A percentile compares a stretch with the other conserved stretches of the same genome.
These are phyloP conservation scores for Alternaria longipes DNA, from an alignment of 2,329 filamentous ascomycete species.

Conservation along the genomic window DNA sequence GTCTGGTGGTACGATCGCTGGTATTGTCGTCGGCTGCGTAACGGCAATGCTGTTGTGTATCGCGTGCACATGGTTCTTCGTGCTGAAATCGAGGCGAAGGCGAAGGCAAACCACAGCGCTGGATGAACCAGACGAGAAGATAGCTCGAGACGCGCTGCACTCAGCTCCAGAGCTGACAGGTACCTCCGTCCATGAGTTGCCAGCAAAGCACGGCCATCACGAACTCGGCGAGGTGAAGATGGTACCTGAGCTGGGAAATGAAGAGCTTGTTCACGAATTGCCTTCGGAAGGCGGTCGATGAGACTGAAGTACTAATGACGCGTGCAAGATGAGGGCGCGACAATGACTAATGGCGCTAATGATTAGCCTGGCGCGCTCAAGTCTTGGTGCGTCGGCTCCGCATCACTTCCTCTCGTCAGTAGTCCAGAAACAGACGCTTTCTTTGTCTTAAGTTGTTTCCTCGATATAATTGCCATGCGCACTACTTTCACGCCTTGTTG, in stretches of 20 bases:
- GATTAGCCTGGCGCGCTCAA: neutral
- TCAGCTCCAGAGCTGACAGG: neutral
- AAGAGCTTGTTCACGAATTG: neutral
- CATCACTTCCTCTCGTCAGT: neutral
- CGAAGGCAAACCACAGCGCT: neutral
- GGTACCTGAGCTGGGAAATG: neutral
- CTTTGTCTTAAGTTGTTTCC: no score
- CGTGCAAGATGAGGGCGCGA: neutral
- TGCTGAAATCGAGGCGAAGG: neutral
- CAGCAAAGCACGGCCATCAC: neutral
- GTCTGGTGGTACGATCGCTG: neutral
- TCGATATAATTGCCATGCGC: no score
- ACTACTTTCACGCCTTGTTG: accelerated
- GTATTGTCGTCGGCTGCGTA: neutral
- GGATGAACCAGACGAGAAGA: neutral
- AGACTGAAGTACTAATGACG: neutral
- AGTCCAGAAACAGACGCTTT: neutral
- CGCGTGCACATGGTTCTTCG: neutral
- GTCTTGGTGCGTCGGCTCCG: neutral
- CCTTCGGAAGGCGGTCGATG: neutral
- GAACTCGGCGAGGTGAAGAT: neutral
- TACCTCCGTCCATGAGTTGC: neutral
- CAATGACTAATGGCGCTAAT: neutral
- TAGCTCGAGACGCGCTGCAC: neutral
- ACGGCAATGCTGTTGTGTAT: neutral